A percentile compares a stretch with the other conserved stretches of the same genome.
phyloP scores from a whole-genome alignment of 805 yeast species.

The Blastobotrys peoriensis region DNA sequence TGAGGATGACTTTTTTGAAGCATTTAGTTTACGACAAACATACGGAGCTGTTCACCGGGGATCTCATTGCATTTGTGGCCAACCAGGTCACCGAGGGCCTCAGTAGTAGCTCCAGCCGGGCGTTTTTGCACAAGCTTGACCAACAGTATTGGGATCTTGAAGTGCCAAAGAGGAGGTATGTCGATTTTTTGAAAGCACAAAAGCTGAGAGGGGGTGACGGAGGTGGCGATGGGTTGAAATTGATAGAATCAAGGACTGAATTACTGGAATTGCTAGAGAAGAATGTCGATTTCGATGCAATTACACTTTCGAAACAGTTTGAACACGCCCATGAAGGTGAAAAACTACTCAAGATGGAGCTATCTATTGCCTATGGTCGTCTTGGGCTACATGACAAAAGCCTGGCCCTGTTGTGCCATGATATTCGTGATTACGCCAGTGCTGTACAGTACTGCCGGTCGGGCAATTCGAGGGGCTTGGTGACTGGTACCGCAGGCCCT shows the following conservation, averaged over 20 bases:
- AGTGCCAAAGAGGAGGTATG: conserved; percentile 32
- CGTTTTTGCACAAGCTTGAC: background rate
- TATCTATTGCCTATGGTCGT: conserved; percentile 28
- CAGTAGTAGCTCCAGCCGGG: background rate
- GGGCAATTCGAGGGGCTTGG: conserved; percentile 18
- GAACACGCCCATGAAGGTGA: conserved; percentile 24
- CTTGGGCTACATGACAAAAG: conserved; percentile 31
- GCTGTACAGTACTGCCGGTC: conserved; percentile 30
- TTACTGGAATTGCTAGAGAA: conserved; percentile 21
- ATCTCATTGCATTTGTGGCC: conserved; percentile 29
- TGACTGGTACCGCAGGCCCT: conserved; percentile 9
- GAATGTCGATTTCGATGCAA: conserved; percentile 21
- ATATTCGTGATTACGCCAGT: conserved; percentile 29
- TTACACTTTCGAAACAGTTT: conserved; percentile 21
- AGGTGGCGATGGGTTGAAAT: conserved; percentile 9
- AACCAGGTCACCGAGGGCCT: conserved; percentile 8
- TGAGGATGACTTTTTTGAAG: conserved; percentile 33
- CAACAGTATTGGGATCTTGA: conserved; percentile 19
- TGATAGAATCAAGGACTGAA: conserved; percentile 22
- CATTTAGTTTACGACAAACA: conserved; percentile 27
- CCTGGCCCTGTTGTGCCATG: conserved; percentile 27
- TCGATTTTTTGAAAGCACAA: conserved; percentile 18
- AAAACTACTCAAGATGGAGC: conserved; percentile 26
- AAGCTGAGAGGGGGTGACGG: conserved; percentile 3
- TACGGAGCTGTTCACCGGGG: conserved; percentile 24